phyloP scores from a whole-genome alignment of 495 filamentous ascomycete species.

The Immersiella caudata region DNA sequence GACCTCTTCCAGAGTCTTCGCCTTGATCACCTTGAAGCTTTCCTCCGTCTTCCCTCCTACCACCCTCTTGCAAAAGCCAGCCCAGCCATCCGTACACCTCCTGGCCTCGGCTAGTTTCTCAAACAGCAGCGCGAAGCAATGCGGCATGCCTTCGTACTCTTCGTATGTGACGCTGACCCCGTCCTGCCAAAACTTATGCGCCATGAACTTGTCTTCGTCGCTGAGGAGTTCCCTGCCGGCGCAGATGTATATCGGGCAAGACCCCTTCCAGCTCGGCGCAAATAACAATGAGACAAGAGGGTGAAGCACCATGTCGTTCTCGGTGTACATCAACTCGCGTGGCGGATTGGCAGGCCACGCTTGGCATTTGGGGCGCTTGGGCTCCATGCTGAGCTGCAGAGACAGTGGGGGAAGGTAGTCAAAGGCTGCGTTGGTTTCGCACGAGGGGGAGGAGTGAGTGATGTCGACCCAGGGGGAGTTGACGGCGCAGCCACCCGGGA shows the following conservation, averaged over 20 bases:
- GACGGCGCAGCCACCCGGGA: slow-evolving; percentile 70
- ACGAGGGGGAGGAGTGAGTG: slow-evolving; percentile 71
- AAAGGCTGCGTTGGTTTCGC: slow-evolving; percentile 60
- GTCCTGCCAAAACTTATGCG: slow-evolving; percentile 58
- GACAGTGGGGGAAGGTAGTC: slow-evolving; percentile 70
- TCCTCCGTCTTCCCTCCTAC: slow-evolving; percentile 43
- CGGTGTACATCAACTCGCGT: slow-evolving; percentile 68
- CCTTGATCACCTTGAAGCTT: slow-evolving; percentile 55
- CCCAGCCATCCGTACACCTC: slow-evolving; percentile 59
- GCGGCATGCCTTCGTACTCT: slow-evolving; percentile 87
- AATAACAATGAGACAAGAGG: slow-evolving; percentile 75
- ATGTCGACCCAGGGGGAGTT: slow-evolving; percentile 80
- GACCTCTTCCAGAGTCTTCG: slow-evolving; percentile 57
- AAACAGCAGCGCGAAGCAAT: slow-evolving; percentile 75
- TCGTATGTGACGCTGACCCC: slow-evolving; percentile 70
- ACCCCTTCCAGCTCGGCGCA: slow-evolving; percentile 65
- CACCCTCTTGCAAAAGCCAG: slow-evolving; percentile 56
- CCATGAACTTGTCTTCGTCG: slow-evolving; percentile 70
- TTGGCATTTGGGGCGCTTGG: slow-evolving; percentile 55
- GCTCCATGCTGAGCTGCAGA: slow-evolving; percentile 33
- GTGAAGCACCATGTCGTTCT: slow-evolving; percentile 65
- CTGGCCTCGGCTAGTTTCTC: slow-evolving; percentile 48
- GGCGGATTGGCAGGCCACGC: slow-evolving; percentile 76
- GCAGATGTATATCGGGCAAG: slow-evolving; percentile 71
- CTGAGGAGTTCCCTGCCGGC: slow-evolving; percentile 79